Percentiles rank a stretch among this genome's conserved stretches.
These are phyloP conservation scores for Beauveria bassiana DNA, from an alignment of 2,329 filamentous ascomycete species.

Conservation along the genomic window DNA sequence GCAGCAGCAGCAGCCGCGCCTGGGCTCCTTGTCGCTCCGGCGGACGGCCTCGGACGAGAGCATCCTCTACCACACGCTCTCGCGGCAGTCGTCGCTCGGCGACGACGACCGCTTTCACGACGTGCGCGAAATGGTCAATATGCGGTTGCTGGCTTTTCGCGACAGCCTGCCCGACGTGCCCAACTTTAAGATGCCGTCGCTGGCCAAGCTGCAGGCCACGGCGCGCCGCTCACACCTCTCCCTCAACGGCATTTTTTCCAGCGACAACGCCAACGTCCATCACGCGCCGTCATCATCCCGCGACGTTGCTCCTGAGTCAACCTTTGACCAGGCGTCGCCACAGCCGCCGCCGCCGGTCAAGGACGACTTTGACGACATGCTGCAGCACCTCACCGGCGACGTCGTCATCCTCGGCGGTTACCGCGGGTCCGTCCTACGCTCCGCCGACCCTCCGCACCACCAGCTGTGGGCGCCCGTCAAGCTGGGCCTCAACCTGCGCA, in stretches of 20 bases:
- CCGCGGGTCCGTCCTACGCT: conserved; percentile 80
- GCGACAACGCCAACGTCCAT: conserved; percentile 14
- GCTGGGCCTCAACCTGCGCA: conserved; percentile 82
- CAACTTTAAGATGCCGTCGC: conserved; percentile 61
- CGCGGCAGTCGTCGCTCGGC: conserved; percentile 72
- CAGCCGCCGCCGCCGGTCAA: not conserved
- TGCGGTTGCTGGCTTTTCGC: conserved; percentile 79
- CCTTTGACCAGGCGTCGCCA: not conserved
- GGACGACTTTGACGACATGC: conserved; percentile 41
- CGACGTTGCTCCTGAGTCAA: conserved; percentile 11
- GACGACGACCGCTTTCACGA: conserved; percentile 76
- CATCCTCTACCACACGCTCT: conserved; percentile 66
- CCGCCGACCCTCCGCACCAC: conserved; percentile 71
- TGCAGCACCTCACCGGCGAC: conserved; percentile 71
- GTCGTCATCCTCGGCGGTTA: conserved; percentile 86
- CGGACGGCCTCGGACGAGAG: conserved; percentile 57
- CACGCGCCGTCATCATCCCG: conserved; percentile 12
- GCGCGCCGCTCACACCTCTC: conserved; percentile 25
- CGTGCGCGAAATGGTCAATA: conserved; percentile 79
- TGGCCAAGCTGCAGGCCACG: conserved; percentile 43
- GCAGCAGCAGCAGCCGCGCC: conserved; percentile 11
- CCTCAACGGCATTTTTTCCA: conserved; percentile 23
- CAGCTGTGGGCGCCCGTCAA: conserved; percentile 94
- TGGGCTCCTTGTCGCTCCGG: conserved; percentile 18
- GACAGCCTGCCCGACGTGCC: conserved; percentile 78